Evolutionary conservation across 1,139 yeast genomes (phyloP), one percentile per base, ranked within the genome.

Genomic region (Geotrichum candidum): DNA sequence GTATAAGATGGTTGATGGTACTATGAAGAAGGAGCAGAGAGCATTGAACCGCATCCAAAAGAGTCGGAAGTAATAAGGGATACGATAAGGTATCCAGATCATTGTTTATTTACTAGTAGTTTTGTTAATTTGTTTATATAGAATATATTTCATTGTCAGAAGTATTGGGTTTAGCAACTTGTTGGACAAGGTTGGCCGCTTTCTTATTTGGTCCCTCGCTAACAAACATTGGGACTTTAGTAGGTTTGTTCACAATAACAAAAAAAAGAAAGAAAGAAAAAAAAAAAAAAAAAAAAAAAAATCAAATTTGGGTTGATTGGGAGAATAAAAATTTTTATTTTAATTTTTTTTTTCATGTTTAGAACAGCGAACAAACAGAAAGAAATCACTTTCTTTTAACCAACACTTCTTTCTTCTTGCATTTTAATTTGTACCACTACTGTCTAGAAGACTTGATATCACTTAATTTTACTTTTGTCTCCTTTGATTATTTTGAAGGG

Each of bases 1-100:
- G 74, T 94, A 94, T 80, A 94, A 90, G 87, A 94, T 95, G 99
- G 98, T 94, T 69, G 99, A 94, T 77, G 98, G 98, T 80, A 89
- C 87, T 25, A 80, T 91, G 88, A 94, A 95, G 89, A 94, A 94
- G 76, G 99, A 94, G 77, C 92, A 88, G 79, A 82, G 99, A 69
- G 97, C 98, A 38, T 80, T 92, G 73, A 87, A 84, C 74, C 86
- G 98, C 73, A 88, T 92, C 68, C 88, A 91, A 33, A 94, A 92
- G 82, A 90, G 88, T 79, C 82, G 86, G 70, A 85, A 82, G 73
- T 63, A 66, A 53, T 61, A 51, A 53, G 4, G 18, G 23, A 41
- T 57, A 33, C n/a, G 23, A 15, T 55, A n/a, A 33, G 7, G 33
- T 18, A n/a, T 56, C 22, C 5, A 15, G 6, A 41, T 54, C 33